phyloP scores from a whole-genome alignment of 306 rosid genomes.

The Cyamopsis tetragonoloba region DNA sequence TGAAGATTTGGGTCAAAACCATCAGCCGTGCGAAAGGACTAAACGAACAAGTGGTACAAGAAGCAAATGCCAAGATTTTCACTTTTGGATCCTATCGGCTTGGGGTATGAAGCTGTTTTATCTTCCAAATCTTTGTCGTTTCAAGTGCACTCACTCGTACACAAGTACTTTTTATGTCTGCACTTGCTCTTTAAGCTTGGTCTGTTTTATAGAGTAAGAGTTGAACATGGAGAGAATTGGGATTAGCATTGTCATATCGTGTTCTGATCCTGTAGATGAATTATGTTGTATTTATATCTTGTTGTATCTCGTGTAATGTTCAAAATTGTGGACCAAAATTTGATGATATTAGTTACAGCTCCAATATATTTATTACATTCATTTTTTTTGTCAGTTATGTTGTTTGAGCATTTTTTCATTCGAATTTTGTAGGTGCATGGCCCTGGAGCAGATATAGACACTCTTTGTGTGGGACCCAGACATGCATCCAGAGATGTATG shows the following conservation, averaged over 20 bases:
- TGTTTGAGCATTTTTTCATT: not conserved
- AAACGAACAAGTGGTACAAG: constrained; percentile 74
- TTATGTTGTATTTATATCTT: constrained; percentile 12
- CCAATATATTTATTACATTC: not conserved
- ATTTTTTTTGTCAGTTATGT: not conserved
- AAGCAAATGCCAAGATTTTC: constrained; percentile 97
- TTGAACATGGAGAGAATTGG: not conserved
- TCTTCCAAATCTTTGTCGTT: constrained; percentile 14
- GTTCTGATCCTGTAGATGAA: not conserved
- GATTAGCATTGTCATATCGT: constrained; percentile 6
- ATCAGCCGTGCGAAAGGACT: constrained; percentile 81
- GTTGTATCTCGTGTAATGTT: not conserved
- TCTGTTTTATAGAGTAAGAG: not conserved
- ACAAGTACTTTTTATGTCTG: not conserved
- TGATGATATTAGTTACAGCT: not conserved
- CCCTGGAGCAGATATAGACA: constrained; percentile 94
- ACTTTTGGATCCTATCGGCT: constrained; percentile 93
- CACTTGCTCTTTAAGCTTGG: not conserved
- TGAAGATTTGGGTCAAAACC: constrained; percentile 85
- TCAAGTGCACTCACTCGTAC: not conserved
- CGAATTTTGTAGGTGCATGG: constrained; percentile 76
- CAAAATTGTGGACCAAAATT: not conserved
- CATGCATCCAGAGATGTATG: constrained; percentile 87
- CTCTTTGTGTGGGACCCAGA: constrained; percentile 94
- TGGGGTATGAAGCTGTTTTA: constrained; percentile 62